Evolutionary conservation across 1,284 basidiomycete genomes (phyloP), one percentile per base, ranked within the genome.

Genomic region (Ganoderma lucidum): DNA sequence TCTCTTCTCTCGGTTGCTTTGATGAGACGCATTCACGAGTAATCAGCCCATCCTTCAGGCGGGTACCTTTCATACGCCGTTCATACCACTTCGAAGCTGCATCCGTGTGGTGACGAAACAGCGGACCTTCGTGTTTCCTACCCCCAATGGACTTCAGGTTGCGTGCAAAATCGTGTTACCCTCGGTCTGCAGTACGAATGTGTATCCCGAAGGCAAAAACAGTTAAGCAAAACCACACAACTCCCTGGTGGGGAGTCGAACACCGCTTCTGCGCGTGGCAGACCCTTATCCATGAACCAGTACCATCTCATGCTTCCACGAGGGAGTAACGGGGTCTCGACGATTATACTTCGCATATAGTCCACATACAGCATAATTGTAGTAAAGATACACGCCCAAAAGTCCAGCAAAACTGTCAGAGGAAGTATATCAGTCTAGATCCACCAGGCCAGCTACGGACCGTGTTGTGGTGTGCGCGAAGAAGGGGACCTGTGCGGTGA

Each of bases 241-340:
- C 80, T 81, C 80, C 77, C 78, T 80, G 79, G 78, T 81, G 79
- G 81, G 80, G 81, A 82, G 78, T 82, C 80, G 81, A 82, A 82
- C 81, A 80, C 81, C 78, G 81, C 81, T 81, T 77, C 82, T 80
- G 78, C 81, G 80, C 80, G 80, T 69, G 63, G 65, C 67, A 65
- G 60, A 63, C 67, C 63, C 65, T 41, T 12, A 35, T 35, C 35
- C 10, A 12, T 6, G 39, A 41, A 41, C 1, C 17, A 35, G 8
- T 35, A 35, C 35, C 35, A 35, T 8, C 23, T 23, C 23, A 23
- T 35, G 35, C 35, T 8, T 35, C 35, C 35, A 35, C 4, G 35
- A 35, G 35, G 3, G 35, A 35, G 35, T 35, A 35, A 35, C 8
- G 35, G 35, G 19, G 6, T 19, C 8, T 23, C 9, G 10, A 44